Conservation (phyloP, 352 stramenopile genomes). For the Phytophthora niederhauseri region DNA sequence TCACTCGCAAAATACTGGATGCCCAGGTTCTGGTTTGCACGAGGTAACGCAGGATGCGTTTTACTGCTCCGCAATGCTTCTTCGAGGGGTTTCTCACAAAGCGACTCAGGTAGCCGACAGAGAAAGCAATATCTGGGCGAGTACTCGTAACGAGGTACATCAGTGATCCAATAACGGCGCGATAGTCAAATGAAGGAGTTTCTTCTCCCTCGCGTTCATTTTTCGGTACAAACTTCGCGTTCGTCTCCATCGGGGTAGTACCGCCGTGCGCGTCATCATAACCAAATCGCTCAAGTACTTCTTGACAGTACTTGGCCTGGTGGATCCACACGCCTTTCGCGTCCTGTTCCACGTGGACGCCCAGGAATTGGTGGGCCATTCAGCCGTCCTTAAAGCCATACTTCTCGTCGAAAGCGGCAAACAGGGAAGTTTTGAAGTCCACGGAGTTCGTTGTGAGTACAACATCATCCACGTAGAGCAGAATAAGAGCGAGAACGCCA, state of each 20-base stretch:
- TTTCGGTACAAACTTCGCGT: background rate
- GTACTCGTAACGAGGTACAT: background rate
- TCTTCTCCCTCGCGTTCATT: background rate
- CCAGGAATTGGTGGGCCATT: conserved; percentile 2
- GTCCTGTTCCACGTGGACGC: conserved; percentile 18
- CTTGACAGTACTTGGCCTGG: conserved; percentile 11
- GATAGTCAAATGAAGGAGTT: background rate
- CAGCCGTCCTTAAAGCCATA: conserved; percentile 32
- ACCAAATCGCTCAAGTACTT: background rate
- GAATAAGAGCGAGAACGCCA: background rate
- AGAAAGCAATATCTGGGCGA: background rate
- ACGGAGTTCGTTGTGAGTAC: background rate
- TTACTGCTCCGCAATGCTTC: background rate
- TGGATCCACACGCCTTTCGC: conserved; percentile 5
- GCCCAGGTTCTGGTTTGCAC: background rate
- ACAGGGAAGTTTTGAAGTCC: conserved; percentile 21
- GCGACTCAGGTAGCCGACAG: background rate
- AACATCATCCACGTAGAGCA: background rate
- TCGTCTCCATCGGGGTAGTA: background rate
- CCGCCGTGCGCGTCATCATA: background rate
- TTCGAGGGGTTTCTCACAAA: background rate
- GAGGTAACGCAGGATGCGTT: background rate
- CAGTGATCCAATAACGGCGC: background rate
- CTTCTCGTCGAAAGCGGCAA: conserved; percentile 12
- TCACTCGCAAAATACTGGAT: background rate